Base-by-base conservation (phyloP, 2,329 filamentous ascomycete species). In the Parastagonospora avenae region DNA sequence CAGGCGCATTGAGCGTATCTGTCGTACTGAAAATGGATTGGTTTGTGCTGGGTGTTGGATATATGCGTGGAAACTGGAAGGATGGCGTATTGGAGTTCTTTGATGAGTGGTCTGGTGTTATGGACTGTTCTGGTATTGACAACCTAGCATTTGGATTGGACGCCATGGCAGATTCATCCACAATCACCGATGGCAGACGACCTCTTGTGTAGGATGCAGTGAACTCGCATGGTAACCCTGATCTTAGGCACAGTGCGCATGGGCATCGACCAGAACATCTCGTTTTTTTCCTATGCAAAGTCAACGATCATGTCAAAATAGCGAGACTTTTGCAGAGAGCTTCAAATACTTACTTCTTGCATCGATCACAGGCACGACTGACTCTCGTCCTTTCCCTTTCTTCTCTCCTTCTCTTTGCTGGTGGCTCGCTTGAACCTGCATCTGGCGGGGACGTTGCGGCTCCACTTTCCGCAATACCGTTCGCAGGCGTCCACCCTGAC, bases 151-250 rank as follows among this genome's bases (percentile, higher is more conserved):
- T 52, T 6, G 61, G 47, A 38, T 41, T 61, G 8, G 62, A 40
- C 8, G 62, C 47, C 53, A 68, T 54, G 12, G 65, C 66, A 33
- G 62, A 54, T 39, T 72, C 67, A 48, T 71, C 67, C 14, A 73
- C 62, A 47, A 73, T 59, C 32, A 79, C 67, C 28, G 74, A 71
- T 7, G 78, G 77, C 30, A 77, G 51, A 54, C 78, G 68, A 4
- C 78, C 78, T 53, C 80, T 69, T 14, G 75, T 78, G 57, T 83
- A 83, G 0, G 74, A 72, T 15, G 80, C 79, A 19, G 77, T 76
- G 56, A 80, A 83, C 14, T 78, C 77, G 64, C 81, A 83, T 10
- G 65, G 60, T 6, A 72, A 53, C 9, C 66, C 68, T 9, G 65
- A 55, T 47, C 63, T 57, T 29, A 70, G 50, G 52, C 71, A 74